phyloP scores from a whole-genome alignment of 2,329 filamentous ascomycete species.

The Sporothrix schenckii region DNA sequence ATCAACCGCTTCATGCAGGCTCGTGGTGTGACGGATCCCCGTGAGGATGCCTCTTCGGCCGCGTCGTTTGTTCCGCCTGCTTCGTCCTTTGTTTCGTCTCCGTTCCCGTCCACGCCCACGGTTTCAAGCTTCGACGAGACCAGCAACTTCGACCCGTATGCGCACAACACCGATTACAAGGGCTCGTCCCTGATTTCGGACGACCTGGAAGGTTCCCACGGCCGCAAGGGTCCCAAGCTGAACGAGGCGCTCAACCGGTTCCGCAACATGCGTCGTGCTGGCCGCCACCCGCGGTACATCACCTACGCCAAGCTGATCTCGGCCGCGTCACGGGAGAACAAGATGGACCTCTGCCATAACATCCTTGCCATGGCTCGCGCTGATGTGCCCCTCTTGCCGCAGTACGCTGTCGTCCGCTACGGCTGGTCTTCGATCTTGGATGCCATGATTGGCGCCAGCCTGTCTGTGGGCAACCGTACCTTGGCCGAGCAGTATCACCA shows the following conservation, averaged over 20 bases:
- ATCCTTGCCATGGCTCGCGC: slow-evolving; percentile 85
- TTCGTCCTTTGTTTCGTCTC: slow-evolving; percentile 55
- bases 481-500: slow-evolving; percentile 86
- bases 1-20: slow-evolving; percentile 62
- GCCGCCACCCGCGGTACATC: slow-evolving; percentile 91
- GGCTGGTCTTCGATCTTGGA: slow-evolving; percentile 97
- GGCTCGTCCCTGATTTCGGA: slow-evolving; percentile 90
- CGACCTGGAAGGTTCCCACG: slow-evolving; percentile 78
- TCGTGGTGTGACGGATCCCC: slow-evolving; percentile 59
- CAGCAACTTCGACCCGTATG: slow-evolving; percentile 77
- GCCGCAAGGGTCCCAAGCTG: slow-evolving; percentile 71
- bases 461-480: slow-evolving; percentile 78
- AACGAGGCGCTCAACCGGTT: slow-evolving; percentile 81
- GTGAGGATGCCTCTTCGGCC: slow-evolving; percentile 53
- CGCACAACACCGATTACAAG: slow-evolving; percentile 87
- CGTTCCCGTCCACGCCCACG: slow-evolving; percentile 58
- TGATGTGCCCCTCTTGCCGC: slow-evolving; percentile 81
- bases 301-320: slow-evolving; percentile 95
- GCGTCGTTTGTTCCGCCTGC: slow-evolving; percentile 45
- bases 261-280: slow-evolving; percentile 89
- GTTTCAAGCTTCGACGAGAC: slow-evolving; percentile 73
- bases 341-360: slow-evolving; percentile 79
- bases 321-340: slow-evolving; percentile 81
- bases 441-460: slow-evolving; percentile 90
- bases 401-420: slow-evolving; percentile 86